Evolutionary conservation across 768 basidiomycete genomes (phyloP).

Genomic region (Tulasnella sp.): DNA sequence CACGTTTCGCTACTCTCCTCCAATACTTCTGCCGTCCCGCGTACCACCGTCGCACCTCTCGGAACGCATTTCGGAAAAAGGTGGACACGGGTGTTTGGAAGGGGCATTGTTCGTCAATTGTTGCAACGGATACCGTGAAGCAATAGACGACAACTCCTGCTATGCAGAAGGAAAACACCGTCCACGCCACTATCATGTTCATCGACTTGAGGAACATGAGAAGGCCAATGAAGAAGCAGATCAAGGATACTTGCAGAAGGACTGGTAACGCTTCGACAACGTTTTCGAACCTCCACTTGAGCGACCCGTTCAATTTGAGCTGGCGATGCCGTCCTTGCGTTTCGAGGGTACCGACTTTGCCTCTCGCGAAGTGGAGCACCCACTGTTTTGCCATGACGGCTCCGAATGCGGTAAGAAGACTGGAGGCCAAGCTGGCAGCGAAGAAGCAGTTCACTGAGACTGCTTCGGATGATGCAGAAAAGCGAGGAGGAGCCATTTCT

Average conservation of each 20-base stretch:
- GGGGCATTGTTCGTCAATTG: constrained; percentile 7
- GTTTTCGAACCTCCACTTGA: constrained; percentile 25
- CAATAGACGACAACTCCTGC: constrained; percentile 17
- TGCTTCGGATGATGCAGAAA: constrained; percentile 13
- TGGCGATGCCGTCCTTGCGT: constrained; percentile 31
- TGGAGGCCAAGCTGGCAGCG: constrained; percentile 26
- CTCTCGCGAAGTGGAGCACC: constrained; percentile 22
- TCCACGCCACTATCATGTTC: constrained; percentile 8
- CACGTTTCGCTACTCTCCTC: background rate
- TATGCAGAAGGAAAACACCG: constrained; percentile 3
- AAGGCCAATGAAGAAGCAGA: constrained; percentile 21
- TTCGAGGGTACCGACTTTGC: constrained; percentile 25
- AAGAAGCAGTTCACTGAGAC: constrained; percentile 25
- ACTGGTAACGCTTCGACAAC: constrained; percentile 27
- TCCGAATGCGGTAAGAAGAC: constrained; percentile 29
- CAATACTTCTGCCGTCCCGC: background rate
- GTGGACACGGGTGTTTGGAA: constrained; percentile 22
- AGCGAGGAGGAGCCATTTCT: background rate
- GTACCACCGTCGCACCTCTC: background rate
- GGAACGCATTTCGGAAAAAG: background rate
- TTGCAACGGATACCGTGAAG: constrained; percentile 14
- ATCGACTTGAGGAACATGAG: constrained; percentile 22
- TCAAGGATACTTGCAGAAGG: constrained; percentile 29
- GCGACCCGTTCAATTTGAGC: constrained; percentile 16
- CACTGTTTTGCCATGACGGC: constrained; percentile 32